Conservation (phyloP, 2,329 filamentous ascomycete genomes). For the Ophiocordyceps unilateralis region DNA sequence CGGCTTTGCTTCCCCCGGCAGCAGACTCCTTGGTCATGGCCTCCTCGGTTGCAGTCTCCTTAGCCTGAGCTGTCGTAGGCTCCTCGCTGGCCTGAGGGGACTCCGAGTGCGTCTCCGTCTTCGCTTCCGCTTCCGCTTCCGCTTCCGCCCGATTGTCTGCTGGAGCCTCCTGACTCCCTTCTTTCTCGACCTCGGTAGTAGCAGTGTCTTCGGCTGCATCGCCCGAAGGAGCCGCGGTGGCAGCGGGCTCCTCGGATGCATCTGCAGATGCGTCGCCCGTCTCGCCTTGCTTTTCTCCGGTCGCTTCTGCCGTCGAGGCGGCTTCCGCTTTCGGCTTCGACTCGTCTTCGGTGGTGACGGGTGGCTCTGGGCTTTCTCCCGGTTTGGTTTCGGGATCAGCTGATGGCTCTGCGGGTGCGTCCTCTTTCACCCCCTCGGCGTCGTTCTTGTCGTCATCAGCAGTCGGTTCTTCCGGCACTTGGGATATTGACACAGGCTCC, state of each 20-base stretch:
- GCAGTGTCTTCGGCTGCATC: neutral
- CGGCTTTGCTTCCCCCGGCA: neutral
- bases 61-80: neutral
- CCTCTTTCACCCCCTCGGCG: neutral
- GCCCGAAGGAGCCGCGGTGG: neutral
- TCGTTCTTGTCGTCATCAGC: neutral
- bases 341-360: neutral
- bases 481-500: neutral
- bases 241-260: neutral
- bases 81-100: neutral
- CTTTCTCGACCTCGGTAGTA: neutral
- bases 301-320: neutral
- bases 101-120: neutral
- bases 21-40: neutral
- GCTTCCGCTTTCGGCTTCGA: neutral
- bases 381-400: neutral
- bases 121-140: neutral
- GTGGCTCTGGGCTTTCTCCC: neutral
- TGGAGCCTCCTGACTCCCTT: neutral
- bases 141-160: neutral
- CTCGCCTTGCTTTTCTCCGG: neutral
- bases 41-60: neutral
- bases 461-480: neutral
- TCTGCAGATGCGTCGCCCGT: neutral
- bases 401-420: neutral